Percentiles rank a stretch among this genome's conserved stretches.
These are phyloP conservation scores for Penicillium sp. DNA, from an alignment of 2,329 filamentous ascomycete genomes.

Conservation along the genomic window DNA sequence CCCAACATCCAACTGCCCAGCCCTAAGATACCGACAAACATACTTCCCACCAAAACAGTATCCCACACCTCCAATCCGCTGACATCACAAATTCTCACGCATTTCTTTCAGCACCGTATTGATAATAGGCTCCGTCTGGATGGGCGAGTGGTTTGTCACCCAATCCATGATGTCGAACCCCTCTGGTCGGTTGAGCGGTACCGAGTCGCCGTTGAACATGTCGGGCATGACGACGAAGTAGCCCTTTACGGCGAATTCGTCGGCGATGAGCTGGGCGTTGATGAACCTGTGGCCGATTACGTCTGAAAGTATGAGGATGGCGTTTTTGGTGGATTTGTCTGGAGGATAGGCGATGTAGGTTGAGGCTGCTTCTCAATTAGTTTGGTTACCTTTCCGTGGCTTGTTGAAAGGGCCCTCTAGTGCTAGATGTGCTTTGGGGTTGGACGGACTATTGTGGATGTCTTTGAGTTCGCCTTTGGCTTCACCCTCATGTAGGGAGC, in stretches of 20 bases:
- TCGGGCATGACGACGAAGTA: constrained; percentile 68
- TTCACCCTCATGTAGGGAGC: constrained; percentile 45
- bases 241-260: constrained; percentile 68
- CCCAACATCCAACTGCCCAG: constrained; percentile 17
- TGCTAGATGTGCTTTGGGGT: not conserved
- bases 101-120: constrained; percentile 41
- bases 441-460: constrained; percentile 37
- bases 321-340: constrained; percentile 48
- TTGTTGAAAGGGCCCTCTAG: not conserved
- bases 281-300: constrained; percentile 54
- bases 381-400: not conserved
- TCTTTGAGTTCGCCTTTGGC: constrained; percentile 41
- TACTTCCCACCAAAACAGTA: constrained; percentile 57
- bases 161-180: constrained; percentile 52
- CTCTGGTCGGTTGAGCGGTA: constrained; percentile 53
- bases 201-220: constrained; percentile 63
- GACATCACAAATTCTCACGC: constrained; percentile 24
- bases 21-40: constrained; percentile 32
- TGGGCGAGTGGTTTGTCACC: constrained; percentile 43
- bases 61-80: constrained; percentile 46
- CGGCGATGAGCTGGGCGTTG: constrained; percentile 63
- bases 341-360: constrained; percentile 53
- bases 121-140: constrained; percentile 52
- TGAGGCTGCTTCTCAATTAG: constrained; percentile 36
- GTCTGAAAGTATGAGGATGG: constrained; percentile 56